Evolutionary conservation across 2,329 filamentous ascomycete genomes (phyloP).

Genomic region (Mollisiaceae sp.): DNA sequence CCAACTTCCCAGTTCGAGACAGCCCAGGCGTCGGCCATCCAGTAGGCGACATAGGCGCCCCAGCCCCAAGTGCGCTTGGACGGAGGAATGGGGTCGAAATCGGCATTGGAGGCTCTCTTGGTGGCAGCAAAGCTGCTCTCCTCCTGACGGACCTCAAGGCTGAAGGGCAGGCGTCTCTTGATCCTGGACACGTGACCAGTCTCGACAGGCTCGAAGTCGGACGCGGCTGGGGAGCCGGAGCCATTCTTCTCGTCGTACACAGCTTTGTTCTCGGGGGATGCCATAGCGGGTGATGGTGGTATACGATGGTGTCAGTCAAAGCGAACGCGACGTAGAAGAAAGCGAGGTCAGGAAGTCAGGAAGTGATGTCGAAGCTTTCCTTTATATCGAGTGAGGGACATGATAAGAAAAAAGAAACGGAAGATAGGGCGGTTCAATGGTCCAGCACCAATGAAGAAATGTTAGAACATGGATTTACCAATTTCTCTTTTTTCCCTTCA

Average conservation of each 20-base stretch:
- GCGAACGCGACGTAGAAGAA: neutral
- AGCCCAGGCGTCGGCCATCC: conserved; percentile 32
- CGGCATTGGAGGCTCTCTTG: conserved; percentile 26
- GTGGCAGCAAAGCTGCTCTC: conserved; percentile 30
- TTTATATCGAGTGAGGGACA: conserved; percentile 15
- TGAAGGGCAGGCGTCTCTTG: conserved; percentile 27
- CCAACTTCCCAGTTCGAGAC: conserved; percentile 32
- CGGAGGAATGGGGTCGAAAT: conserved; percentile 31
- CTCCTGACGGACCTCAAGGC: conserved; percentile 26
- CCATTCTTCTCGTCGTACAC: conserved; percentile 27
- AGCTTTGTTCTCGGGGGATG: conserved; percentile 15
- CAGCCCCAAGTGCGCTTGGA: conserved; percentile 27
- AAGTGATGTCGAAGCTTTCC: conserved; percentile 12
- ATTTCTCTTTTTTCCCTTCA: too few relatives aligned
- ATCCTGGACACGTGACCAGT: conserved; percentile 21
- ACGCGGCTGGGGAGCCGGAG: conserved; percentile 18
- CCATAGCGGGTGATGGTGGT: conserved; percentile 8
- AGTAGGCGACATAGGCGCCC: conserved; percentile 29
- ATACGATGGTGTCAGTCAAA: conserved; percentile 10
- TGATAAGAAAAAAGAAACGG: conserved; percentile 12
- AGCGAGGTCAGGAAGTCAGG: neutral
- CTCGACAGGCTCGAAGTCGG: conserved; percentile 20
- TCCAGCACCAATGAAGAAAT: too few relatives aligned
- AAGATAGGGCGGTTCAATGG: too few relatives aligned
- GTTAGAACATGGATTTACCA: too few relatives aligned